A percentile compares a stretch with the other conserved stretches of the same genome.
phyloP scores from a whole-genome alignment of 768 basidiomycete species.

The Gloeophyllum trabeum region DNA sequence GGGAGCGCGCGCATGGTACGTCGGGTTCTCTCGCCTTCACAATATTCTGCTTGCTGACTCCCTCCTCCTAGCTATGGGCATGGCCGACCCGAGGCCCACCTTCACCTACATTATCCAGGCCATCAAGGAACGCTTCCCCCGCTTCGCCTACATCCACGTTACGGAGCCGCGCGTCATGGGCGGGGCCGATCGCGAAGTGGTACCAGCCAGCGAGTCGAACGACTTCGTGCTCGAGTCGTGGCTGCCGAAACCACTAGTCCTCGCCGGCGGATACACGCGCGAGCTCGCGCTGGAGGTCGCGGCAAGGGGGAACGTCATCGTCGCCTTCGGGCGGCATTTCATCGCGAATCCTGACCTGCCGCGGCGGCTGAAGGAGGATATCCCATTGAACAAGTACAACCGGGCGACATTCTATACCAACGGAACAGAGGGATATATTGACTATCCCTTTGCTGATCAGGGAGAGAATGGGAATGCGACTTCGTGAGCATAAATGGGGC shows the following conservation, averaged over 20 bases:
- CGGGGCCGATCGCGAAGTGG: not conserved
- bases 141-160: not conserved
- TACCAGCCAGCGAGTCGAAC: conserved; percentile 4
- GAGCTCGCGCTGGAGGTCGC: conserved; percentile 7
- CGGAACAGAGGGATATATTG: not conserved
- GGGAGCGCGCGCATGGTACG: not conserved
- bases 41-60: too few relatives aligned
- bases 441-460: not conserved
- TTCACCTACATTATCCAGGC: not conserved
- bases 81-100: not conserved
- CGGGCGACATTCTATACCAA: not conserved
- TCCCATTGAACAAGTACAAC: not conserved
- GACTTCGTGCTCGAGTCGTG: conserved; percentile 7
- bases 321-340: conserved; percentile 13
- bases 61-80: not conserved
- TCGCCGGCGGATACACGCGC: conserved; percentile 6
- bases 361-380: not conserved
- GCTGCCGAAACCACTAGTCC: conserved; percentile 7
- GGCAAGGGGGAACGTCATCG: conserved; percentile 6
- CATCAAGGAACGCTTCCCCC: not conserved
- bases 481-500: too few relatives aligned
- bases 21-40: not conserved
- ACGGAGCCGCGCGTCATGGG: not conserved
- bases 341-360: conserved; percentile 10
- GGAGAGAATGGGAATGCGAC: too few relatives aligned